A percentile compares a stretch with the other conserved stretches of the same genome.
These are phyloP conservation scores for Leccinum huronense DNA, from an alignment of 1,284 basidiomycete species.

Conservation along the genomic window DNA sequence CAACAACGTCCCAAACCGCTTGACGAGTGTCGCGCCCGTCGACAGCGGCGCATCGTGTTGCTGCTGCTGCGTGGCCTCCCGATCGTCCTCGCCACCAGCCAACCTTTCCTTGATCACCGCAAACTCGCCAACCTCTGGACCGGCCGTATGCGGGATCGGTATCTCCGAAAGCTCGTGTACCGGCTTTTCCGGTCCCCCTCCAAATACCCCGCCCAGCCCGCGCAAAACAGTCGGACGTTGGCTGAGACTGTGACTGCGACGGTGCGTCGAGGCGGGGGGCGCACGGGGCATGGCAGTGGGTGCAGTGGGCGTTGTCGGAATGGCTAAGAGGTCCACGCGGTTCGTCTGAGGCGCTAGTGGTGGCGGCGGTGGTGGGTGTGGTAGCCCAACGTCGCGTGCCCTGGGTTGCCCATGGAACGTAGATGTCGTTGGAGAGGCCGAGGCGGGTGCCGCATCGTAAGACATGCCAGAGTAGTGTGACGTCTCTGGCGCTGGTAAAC, in stretches of 20 bases:
- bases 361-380: constrained; percentile 21
- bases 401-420: constrained; percentile 60
- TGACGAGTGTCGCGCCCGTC: constrained; percentile 65
- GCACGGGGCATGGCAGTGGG: constrained; percentile 50
- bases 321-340: constrained; percentile 38
- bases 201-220: constrained; percentile 49
- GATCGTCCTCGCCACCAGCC: constrained; percentile 35
- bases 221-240: constrained; percentile 57
- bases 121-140: constrained; percentile 56
- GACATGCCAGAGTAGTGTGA: constrained; percentile 76
- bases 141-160: constrained; percentile 53
- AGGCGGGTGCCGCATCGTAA: constrained; percentile 56
- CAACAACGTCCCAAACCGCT: constrained; percentile 70
- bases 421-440: constrained; percentile 52
- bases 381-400: constrained; percentile 48
- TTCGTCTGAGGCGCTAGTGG: constrained; percentile 15
- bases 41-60: constrained; percentile 41
- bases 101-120: constrained; percentile 35
- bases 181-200: constrained; percentile 37
- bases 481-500: constrained; percentile 77
- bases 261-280: constrained; percentile 65
- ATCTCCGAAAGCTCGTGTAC: constrained; percentile 40
- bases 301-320: constrained; percentile 36
- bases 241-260: constrained; percentile 73
- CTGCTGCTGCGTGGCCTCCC: constrained; percentile 3